A percentile compares a stretch with the other conserved stretches of the same genome.
Conservation (phyloP, 331 rosid genomes). For the Quercus lobata region DNA sequence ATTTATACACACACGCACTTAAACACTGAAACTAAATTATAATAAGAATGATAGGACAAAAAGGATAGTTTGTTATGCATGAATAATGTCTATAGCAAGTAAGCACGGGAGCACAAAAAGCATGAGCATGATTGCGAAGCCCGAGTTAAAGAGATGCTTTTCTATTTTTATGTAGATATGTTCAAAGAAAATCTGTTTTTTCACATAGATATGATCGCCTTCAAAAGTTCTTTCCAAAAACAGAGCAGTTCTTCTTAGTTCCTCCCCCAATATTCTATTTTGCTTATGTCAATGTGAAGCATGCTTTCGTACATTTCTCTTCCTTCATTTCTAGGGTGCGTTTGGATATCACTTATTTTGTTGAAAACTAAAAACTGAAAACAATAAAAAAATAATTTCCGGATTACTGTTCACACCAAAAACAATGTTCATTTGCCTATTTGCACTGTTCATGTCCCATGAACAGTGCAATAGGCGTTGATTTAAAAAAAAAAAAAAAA, state of each 20-base stretch:
- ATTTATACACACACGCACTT: too few relatives aligned
- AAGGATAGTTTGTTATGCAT: conserved; percentile 19
- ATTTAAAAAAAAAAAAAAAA: too few relatives aligned
- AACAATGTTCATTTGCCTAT: too few relatives aligned
- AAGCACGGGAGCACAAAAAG: conserved; percentile 49
- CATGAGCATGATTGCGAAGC: conserved; percentile 22
- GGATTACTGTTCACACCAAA: too few relatives aligned
- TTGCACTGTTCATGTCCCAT: too few relatives aligned
- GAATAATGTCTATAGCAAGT: conserved; percentile 23
- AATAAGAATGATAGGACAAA: conserved; percentile 25
- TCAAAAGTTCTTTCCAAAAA: conserved; percentile 22
- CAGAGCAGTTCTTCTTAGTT: background rate
- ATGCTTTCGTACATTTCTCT: conserved; percentile 23
- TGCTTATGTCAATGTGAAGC: conserved; percentile 36
- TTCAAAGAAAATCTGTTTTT: background rate
- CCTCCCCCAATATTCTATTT: conserved; percentile 2
- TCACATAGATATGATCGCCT: conserved; percentile 28
- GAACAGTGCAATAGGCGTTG: too few relatives aligned
- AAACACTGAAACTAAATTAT: background rate
- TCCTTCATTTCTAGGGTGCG: background rate
- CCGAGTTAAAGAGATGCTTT: background rate
- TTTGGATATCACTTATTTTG: too few relatives aligned
- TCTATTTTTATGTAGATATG: background rate
- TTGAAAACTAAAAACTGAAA: too few relatives aligned
- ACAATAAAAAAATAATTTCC: too few relatives aligned